Percentiles rank a stretch among this genome's conserved stretches.
phyloP scores from a whole-genome alignment of 2,329 filamentous ascomycete species.

The Neophaeococcomyces aloes region DNA sequence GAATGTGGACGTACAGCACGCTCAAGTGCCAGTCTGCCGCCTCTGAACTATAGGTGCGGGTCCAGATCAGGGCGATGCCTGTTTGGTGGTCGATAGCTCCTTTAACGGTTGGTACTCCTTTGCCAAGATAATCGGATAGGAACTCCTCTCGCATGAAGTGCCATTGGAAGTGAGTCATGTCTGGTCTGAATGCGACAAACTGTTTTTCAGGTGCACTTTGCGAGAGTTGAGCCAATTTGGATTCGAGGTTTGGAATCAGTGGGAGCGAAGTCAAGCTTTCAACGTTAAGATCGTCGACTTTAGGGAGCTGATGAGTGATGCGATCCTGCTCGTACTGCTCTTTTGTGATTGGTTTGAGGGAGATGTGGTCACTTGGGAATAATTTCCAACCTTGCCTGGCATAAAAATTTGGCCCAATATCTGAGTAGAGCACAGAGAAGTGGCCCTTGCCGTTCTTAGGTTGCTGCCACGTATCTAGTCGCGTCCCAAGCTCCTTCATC shows the following conservation, averaged over 20 bases:
- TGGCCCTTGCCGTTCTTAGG: conserved; percentile 33
- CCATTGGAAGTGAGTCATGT: conserved; percentile 60
- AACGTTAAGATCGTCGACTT: conserved; percentile 25
- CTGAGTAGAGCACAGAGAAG: conserved; percentile 76
- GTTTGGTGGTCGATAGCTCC: conserved; percentile 48
- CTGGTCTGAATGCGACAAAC: conserved; percentile 57
- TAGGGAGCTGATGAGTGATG: conserved; percentile 17
- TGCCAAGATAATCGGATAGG: conserved; percentile 51
- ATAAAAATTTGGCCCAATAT: conserved; percentile 79
- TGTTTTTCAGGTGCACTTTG: conserved; percentile 34
- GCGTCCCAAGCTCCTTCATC: conserved; percentile 54
- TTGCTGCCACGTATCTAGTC: conserved; percentile 43
- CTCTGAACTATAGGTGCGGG: conserved; percentile 26
- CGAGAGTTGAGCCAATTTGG: conserved; percentile 44
- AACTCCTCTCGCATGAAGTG: conserved; percentile 74
- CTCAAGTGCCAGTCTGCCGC: conserved; percentile 31
- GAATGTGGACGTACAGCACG: conserved; percentile 29
- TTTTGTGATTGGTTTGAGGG: conserved; percentile 40
- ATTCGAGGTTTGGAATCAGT: conserved; percentile 43
- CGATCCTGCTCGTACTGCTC: conserved; percentile 17
- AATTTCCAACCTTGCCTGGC: conserved; percentile 64
- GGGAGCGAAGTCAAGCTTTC: conserved; percentile 44
- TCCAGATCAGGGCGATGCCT: conserved; percentile 31
- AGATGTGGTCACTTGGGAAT: conserved; percentile 62
- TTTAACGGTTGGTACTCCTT: conserved; percentile 45